These are phyloP conservation scores for Periconia sp. DNA, from an alignment of 2,329 filamentous ascomycete genomes.

Conservation along the genomic window DNA sequence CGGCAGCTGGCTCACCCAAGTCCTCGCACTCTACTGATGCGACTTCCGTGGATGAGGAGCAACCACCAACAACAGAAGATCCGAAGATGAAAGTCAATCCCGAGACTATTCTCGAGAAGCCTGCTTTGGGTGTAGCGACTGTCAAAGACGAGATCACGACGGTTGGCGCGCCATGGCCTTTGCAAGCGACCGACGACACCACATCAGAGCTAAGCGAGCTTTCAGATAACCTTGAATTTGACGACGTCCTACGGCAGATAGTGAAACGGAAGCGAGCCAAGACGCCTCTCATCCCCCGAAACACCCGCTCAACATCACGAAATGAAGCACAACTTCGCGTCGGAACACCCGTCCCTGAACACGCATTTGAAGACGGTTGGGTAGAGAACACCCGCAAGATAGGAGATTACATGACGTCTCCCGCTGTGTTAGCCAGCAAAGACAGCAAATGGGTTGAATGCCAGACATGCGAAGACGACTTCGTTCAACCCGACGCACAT, in stretches of 20 bases:
- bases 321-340: slow-evolving; percentile 30
- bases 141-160: slow-evolving; percentile 36
- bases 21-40: slow-evolving; percentile 46
- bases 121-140: slow-evolving; percentile 35
- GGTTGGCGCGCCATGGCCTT: slow-evolving; percentile 36
- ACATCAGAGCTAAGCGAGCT: slow-evolving; percentile 49
- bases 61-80: slow-evolving; percentile 8
- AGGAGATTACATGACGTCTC: slow-evolving; percentile 76
- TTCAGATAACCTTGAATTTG: slow-evolving; percentile 45
- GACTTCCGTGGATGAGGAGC: slow-evolving; percentile 45
- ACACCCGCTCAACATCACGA: slow-evolving; percentile 45
- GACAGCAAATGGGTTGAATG: slow-evolving; percentile 87
- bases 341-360: slow-evolving; percentile 34
- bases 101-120: slow-evolving; percentile 24
- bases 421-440: slow-evolving; percentile 75
- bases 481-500: slow-evolving; percentile 89
- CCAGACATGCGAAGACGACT: slow-evolving; percentile 79
- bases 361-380: slow-evolving; percentile 24
- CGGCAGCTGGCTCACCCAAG: slow-evolving; percentile 36
- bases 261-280: slow-evolving; percentile 41
- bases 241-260: slow-evolving; percentile 43
- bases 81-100: slow-evolving; percentile 26
- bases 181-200: slow-evolving; percentile 35
- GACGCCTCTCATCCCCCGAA: slow-evolving; percentile 29
- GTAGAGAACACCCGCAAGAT: slow-evolving; percentile 43